Base-by-base conservation (phyloP, 345 rosid genomes). In the rapeseed (Brassica napus) region DNA sequence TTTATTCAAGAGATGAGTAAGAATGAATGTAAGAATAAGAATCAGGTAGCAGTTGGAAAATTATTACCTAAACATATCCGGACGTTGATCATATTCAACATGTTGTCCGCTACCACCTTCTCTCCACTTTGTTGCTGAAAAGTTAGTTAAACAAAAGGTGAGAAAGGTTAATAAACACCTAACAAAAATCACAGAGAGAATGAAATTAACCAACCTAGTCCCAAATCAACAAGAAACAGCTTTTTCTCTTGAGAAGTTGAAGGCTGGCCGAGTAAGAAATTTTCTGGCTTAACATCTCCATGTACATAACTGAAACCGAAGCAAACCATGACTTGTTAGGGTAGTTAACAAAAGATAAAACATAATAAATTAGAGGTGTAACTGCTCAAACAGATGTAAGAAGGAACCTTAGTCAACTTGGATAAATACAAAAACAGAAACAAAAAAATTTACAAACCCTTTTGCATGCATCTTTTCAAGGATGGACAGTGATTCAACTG, bases 271-370 rank as follows among this genome's bases (percentile, higher is more conserved):
- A 94, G 94, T 76, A 94, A 83, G 84, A 94, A 94, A 78, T 92
- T 92, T 79, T 94, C 98, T 4, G 98, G 98, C 84, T 94, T 94
- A 57, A 94, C 97, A 84, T 94, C 98, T 77, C 98, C 98, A 73
- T 94, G 98, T 74, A 94, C 98, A 82, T 90, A 94, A 54, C 98
- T 94, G 82, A 32, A 55, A 86, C 83, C 75, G 18, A 74, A 76
- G 54, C 2, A 70, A 37, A 47, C 0, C 39, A 69, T 15, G 62
- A 54, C 61, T 47, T 11, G 75, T 77, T 72, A 72, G 73, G 60
- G 73, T 72, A 67, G 71, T 68, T 42, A 54, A 6, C 28, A 77
- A 42, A 42, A 58, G 58, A 68, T 71, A 35, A 55, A 23, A 78
- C 44, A 69, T 39, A 73, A 58, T 44, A 69, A 49, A 8, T 70